Evolutionary conservation across 2,329 filamentous ascomycete genomes (phyloP).

Genomic region (Aspergillus hortae): DNA sequence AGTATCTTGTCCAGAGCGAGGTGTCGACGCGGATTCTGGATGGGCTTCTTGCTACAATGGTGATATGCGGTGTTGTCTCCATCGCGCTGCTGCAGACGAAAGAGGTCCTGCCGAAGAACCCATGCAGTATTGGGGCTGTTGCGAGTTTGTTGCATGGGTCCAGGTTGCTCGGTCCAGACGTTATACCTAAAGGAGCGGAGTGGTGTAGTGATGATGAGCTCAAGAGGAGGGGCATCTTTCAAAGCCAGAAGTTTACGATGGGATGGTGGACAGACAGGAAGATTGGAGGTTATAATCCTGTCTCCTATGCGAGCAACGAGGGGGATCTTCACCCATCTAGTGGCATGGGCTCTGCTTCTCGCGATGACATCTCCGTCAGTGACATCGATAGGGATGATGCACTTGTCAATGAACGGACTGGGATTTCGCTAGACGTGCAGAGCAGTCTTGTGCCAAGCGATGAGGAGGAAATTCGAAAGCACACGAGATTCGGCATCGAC

Average conservation of each 20-base stretch:
- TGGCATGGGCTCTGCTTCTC: too few species aligned
- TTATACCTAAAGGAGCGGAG: slow-evolving; percentile 16
- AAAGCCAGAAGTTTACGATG: slow-evolving; percentile 7
- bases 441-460: too few species aligned
- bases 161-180: slow-evolving; percentile 7
- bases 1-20: slow-evolving; percentile 17
- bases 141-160: slow-evolving; percentile 22
- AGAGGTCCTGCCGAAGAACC: slow-evolving; percentile 22
- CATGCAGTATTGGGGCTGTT: slow-evolving; percentile 23
- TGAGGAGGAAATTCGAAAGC: too few species aligned
- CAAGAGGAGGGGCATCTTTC: slow-evolving; percentile 8
- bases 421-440: too few species aligned
- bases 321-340: too few species aligned
- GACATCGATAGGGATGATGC: too few species aligned
- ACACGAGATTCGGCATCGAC: too few species aligned
- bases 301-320: too few species aligned
- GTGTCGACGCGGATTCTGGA: slow-evolving; percentile 19
- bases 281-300: not conserved
- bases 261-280: slow-evolving; percentile 10
- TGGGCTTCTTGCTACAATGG: slow-evolving; percentile 16
- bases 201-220: slow-evolving; percentile 16
- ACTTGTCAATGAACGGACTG: too few species aligned
- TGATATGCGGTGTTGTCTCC: slow-evolving; percentile 14
- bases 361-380: too few species aligned
- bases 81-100: slow-evolving; percentile 13